Base-by-base conservation (phyloP, 371 early-diverging fungal genomes). In the Chytridium lagenaria region DNA sequence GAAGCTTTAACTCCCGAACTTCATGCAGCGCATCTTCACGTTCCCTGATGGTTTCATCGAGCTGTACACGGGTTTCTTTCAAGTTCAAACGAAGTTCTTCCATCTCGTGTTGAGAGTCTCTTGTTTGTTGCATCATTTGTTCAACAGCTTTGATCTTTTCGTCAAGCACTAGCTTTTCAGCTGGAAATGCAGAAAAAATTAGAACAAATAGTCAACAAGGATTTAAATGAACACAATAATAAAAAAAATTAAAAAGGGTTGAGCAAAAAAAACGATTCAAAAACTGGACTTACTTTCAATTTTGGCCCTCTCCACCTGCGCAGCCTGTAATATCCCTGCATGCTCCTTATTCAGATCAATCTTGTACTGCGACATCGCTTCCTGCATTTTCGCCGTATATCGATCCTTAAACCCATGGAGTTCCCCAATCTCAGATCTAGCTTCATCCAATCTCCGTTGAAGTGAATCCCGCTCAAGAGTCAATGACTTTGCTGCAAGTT, bases 281-380 rank as follows among this genome's bases (percentile, higher is more conserved):
- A 55, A 49, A 1, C 10, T 77, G 26, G 10, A 50, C 51, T 39
- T 44, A 81, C 81, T 69, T 67, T 83, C 81, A 2, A 81, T 36
- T 66, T 75, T 78, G 0, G 78, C 77, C 23, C 70, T 70, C 52
- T 85, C 83, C 22, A 83, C 70, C 44, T 83, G 77, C 22, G 82
- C 78, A 59, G 37, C 63, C 15, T 83, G 75, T 23, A 83, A 39
- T 30, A 79, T 10, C 36, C 57, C 57, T 5, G 78, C 59, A 52
- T 85, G 78, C 61, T 85, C 80, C 61, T 69, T 59, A 66, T 81
- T 80, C 59, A 81, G 64, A 50, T 80, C 77, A 49, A 84, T 80
- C 69, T 84, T 84, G 57, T 83, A 82, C 77, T 81, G 75, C 7
- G 85, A 69, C 66, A 83, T 78, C 3, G 80, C 63, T 49, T 81